Base-by-base conservation (phyloP, 148 eudicot species). In the Rhododendron henanense region DNA sequence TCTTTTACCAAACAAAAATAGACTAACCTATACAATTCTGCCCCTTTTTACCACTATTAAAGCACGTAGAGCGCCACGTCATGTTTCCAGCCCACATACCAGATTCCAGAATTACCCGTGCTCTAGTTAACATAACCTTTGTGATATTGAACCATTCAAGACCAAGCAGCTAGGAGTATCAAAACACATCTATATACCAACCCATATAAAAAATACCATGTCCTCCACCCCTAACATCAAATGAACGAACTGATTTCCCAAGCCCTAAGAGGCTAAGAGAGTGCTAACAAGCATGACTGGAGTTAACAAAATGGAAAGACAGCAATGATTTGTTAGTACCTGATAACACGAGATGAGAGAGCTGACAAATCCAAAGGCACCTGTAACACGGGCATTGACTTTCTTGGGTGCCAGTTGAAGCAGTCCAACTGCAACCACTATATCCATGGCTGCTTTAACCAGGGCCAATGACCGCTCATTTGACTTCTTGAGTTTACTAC, bases 301-400 rank as follows among this genome's bases (percentile, higher is more conserved):
- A 2, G 57, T 14, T 2, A 16, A 39, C 21, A 28, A 25, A 6
- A 47, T 1, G 3, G 59, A 6, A 13, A 25, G 18, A 65, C 3
- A 28, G 45, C 4, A 21, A 82, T 33, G 11, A 37, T 53, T 13
- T 61, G 25, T 45, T 4, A 33, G 51, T 81, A 95, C 99, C 99
- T 95, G 99, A 90, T 97, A 97, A 87, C 99, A 97, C 48, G 99
- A 94, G 81, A 97, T 97, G 90, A 97, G 96, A 67, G 99, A 95
- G 84, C 90, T 92, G 28, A 89, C 89, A 74, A 96, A 97, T 83
- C 98, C 98, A 84, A 95, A 88, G 78, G 98, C 99, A 85, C 99
- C 99, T 6, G 98, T 94, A 63, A 95, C 99, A 85, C 99, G 98
- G 48, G 99, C 95, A 85, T 90, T 95, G 87, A 97, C 88, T 88